Evolutionary conservation across 768 basidiomycete species (phyloP).

Genomic region (Austroboletus festivus): DNA sequence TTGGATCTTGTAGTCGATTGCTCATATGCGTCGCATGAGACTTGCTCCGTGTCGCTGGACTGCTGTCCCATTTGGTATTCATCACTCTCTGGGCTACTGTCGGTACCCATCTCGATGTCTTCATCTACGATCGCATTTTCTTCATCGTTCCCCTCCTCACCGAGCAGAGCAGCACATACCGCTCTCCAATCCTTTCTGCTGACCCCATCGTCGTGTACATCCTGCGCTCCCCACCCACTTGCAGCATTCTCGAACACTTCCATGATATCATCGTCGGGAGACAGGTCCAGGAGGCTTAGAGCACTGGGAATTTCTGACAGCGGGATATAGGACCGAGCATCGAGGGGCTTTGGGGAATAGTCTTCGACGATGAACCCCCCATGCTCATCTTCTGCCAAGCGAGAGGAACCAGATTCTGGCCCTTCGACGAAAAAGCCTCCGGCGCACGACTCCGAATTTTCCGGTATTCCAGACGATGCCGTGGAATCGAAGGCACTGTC

Average conservation of each 20-base stretch:
- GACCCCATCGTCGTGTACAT: slow-evolving; percentile 38
- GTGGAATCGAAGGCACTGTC: slow-evolving; percentile 49
- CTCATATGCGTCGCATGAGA: slow-evolving; percentile 32
- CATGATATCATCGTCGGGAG: slow-evolving; percentile 71
- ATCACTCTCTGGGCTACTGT: slow-evolving; percentile 32
- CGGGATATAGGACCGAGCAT: slow-evolving; percentile 38
- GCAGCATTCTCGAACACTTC: slow-evolving; percentile 74
- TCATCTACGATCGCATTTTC: slow-evolving; percentile 11
- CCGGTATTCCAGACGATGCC: slow-evolving; percentile 3
- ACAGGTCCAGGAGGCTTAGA: slow-evolving; percentile 60
- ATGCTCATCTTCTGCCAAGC: slow-evolving; percentile 9
- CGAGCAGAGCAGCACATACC: slow-evolving; percentile 74
- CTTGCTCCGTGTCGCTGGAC: slow-evolving; percentile 24
- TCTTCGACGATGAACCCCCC: slow-evolving; percentile 33
- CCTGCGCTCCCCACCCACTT: slow-evolving; percentile 56
- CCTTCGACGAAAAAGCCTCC: slow-evolving; percentile 37
- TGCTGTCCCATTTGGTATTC: slow-evolving; percentile 25
- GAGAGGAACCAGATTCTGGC: slow-evolving; percentile 10
- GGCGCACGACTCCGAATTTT: slow-evolving; percentile 6
- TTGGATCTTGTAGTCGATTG: slow-evolving; percentile 6
- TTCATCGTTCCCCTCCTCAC: slow-evolving; percentile 32
- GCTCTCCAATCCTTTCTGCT: slow-evolving; percentile 73
- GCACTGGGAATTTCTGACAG: slow-evolving; percentile 59
- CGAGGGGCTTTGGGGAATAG: slow-evolving; percentile 9
- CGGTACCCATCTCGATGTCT: slow-evolving; percentile 17